Evolutionary conservation across 2,329 filamentous ascomycete genomes (phyloP).

Genomic region (Phialocephala subalpina): DNA sequence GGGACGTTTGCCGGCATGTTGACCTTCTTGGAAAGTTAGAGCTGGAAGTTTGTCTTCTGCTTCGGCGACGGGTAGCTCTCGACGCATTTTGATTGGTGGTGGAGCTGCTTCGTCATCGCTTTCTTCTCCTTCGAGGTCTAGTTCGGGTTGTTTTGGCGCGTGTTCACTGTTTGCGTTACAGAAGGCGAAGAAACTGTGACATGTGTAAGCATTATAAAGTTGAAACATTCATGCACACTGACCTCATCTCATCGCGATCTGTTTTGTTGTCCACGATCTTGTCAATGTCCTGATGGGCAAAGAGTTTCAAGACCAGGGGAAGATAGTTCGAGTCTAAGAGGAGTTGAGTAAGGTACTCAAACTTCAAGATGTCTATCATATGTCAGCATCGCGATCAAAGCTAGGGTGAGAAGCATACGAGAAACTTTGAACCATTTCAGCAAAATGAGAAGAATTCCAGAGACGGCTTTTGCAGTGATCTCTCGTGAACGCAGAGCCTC

Average conservation of each 20-base stretch:
- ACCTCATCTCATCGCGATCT: constrained; percentile 85
- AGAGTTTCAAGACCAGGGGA: constrained; percentile 89
- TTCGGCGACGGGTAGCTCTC: constrained; percentile 55
- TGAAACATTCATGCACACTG: constrained; percentile 40
- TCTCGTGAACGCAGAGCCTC: constrained; percentile 85
- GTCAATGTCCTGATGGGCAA: constrained; percentile 93
- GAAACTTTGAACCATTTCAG: constrained; percentile 97
- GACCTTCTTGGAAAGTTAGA: constrained; percentile 41
- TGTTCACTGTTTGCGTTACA: constrained; percentile 74
- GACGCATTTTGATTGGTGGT: constrained; percentile 77
- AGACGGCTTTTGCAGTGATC: constrained; percentile 89
- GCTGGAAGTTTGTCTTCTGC: constrained; percentile 44
- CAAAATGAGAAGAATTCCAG: constrained; percentile 85
- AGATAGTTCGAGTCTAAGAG: constrained; percentile 95
- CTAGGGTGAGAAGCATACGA: constrained; percentile 63
- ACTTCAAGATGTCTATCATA: constrained; percentile 83
- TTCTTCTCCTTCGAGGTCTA: constrained; percentile 40
- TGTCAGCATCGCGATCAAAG: constrained; percentile 30
- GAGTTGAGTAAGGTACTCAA: constrained; percentile 93
- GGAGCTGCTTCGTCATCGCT: constrained; percentile 82
- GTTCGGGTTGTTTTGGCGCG: constrained; percentile 37
- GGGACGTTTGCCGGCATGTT: constrained; percentile 36
- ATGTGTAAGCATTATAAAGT: constrained; percentile 28
- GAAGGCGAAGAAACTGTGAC: constrained; percentile 83
- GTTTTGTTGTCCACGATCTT: constrained; percentile 86